These are phyloP conservation scores for Ustilago nuda DNA, from an alignment of 1,284 basidiomycete genomes.

Conservation along the genomic window DNA sequence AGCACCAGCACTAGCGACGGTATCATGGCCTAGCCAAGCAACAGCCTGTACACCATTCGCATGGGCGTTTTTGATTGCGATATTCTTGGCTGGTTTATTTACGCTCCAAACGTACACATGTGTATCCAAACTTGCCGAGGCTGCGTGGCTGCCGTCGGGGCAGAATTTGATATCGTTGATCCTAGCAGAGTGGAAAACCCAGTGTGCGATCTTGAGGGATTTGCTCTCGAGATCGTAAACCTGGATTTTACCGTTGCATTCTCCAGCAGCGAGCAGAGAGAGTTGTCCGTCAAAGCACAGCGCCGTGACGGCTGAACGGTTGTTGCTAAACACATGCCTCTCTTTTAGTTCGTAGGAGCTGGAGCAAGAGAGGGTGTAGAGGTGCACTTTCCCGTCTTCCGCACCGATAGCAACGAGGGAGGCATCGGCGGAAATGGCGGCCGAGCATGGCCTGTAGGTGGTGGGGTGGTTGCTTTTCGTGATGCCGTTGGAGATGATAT, in stretches of 20 bases:
- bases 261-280: conserved; percentile 75
- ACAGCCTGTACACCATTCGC: conserved; percentile 75
- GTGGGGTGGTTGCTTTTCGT: conserved; percentile 44
- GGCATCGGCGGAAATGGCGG: conserved; percentile 73
- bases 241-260: conserved; percentile 83
- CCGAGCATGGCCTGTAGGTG: conserved; percentile 52
- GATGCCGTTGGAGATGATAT: conserved; percentile 70
- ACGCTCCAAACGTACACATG: conserved; percentile 91
- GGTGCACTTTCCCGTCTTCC: conserved; percentile 68
- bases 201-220: conserved; percentile 70
- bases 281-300: conserved; percentile 86
- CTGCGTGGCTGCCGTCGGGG: conserved; percentile 79
- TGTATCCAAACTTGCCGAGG: conserved; percentile 76
- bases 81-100: conserved; percentile 80
- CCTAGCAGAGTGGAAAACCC: conserved; percentile 89
- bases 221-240: conserved; percentile 76
- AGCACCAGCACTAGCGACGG: conserved; percentile 80
- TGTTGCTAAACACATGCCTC: conserved; percentile 75
- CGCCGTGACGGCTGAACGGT: conserved; percentile 74
- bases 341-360: conserved; percentile 4
- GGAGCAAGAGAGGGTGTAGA: conserved; percentile 35
- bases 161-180: conserved; percentile 85
- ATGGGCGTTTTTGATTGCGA: conserved; percentile 76
- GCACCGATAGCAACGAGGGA: conserved; percentile 78
- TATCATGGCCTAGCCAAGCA: conserved; percentile 78